Conservation (phyloP, 768 basidiomycete species). For the Mycena albidolilacea region DNA sequence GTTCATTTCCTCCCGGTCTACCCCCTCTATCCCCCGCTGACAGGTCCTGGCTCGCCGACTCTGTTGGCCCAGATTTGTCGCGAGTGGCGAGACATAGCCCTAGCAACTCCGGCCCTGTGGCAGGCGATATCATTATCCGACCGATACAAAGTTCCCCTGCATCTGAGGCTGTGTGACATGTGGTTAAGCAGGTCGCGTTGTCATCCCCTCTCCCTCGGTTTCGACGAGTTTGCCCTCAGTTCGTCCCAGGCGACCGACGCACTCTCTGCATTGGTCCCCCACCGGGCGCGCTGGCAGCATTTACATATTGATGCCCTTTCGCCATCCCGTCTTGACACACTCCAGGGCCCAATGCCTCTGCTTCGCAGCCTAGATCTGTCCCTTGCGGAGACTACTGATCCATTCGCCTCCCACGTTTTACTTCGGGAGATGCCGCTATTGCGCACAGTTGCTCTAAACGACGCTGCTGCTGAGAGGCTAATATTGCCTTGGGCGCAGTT, state of each 20-base stretch:
- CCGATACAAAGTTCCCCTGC: background rate
- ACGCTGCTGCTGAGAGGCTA: no score
- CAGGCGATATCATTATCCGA: background rate
- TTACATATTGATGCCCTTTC: background rate
- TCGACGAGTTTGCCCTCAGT: background rate
- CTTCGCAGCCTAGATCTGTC: background rate
- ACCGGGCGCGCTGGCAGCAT: background rate
- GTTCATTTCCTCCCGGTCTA: background rate
- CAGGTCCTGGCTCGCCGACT: background rate
- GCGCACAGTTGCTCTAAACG: no score
- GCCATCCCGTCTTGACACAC: background rate
- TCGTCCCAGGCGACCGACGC: no score
- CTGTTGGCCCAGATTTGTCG: background rate
- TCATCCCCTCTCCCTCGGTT: background rate
- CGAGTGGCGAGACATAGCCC: background rate
- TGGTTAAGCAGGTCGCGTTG: background rate
- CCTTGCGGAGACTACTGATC: no score
- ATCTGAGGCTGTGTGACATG: background rate
- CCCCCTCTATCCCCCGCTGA: background rate
- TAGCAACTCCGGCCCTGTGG: background rate
- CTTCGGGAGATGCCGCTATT: no score
- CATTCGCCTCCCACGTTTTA: no score
- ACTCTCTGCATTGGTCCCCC: background rate
- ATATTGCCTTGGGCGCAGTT: no score
- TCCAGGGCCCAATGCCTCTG: constrained; percentile 1